Evolutionary conservation across 2,329 filamentous ascomycete genomes (phyloP).

Genomic region (Exophiala oligosperma): DNA sequence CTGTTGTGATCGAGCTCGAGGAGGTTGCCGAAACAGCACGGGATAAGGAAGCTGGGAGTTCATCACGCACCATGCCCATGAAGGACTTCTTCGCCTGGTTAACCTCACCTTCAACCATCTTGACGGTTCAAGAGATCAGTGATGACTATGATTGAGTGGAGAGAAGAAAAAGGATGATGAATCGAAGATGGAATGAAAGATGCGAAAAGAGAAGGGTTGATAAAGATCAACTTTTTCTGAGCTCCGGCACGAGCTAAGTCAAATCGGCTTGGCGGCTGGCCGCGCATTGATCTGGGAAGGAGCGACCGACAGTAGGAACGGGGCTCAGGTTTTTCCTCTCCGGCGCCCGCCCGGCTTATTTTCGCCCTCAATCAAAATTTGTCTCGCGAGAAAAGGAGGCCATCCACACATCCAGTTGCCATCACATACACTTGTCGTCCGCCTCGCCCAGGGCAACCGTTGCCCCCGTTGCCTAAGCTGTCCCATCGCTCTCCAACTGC

Average conservation of each 20-base stretch:
- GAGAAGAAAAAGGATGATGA: slow-evolving; percentile 35
- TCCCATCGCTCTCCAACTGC: neutral
- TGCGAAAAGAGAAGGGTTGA: slow-evolving; percentile 35
- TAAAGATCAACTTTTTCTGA: slow-evolving; percentile 22
- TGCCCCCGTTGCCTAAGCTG: neutral
- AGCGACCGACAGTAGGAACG: neutral
- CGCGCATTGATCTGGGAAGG: neutral
- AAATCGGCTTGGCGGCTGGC: slow-evolving; percentile 10
- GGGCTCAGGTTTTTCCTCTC: slow-evolving; percentile 7
- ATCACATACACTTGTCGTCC: too few species aligned
- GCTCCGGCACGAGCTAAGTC: slow-evolving; percentile 20
- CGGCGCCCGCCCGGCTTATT: slow-evolving; percentile 17
- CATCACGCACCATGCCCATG: slow-evolving; percentile 37
- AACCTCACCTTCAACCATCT: slow-evolving; percentile 50
- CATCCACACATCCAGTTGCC: neutral
- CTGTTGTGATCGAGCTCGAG: neutral
- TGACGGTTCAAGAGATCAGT: slow-evolving; percentile 37
- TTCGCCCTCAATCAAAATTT: slow-evolving; percentile 23
- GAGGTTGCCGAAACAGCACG: neutral
- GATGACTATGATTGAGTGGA: slow-evolving; percentile 33
- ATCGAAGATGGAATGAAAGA: slow-evolving; percentile 36
- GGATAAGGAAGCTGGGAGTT: slow-evolving; percentile 1
- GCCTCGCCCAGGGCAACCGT: neutral
- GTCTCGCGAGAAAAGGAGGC: slow-evolving; percentile 11
- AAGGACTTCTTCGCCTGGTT: slow-evolving; percentile 55